Conservation (phyloP, 1,284 basidiomycete genomes). For the Puccinia sorghi region DNA sequence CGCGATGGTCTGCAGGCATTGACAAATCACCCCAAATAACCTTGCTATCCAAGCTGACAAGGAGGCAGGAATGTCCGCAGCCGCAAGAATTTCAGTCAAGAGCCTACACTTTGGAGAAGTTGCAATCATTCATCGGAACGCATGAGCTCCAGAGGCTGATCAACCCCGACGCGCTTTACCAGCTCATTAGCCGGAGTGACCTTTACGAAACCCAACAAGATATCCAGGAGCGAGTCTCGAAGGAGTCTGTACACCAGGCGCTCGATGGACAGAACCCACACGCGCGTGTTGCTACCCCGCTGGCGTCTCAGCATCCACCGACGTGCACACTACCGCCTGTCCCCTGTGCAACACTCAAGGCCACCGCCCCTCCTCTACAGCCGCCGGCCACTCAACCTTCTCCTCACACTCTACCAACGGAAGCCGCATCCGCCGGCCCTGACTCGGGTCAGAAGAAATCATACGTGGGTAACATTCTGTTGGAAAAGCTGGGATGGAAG, state of each 20-base stretch:
- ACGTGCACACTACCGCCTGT: not conserved
- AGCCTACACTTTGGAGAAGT: not conserved
- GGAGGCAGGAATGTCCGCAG: not conserved
- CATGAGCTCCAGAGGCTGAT: slow-evolving; percentile 16
- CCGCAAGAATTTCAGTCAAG: slow-evolving; percentile 13
- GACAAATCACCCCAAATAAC: not conserved
- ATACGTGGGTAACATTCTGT: slow-evolving; percentile 12
- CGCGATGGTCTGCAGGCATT: not conserved
- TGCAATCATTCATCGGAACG: slow-evolving; percentile 1
- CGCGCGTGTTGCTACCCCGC: not conserved
- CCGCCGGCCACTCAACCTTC: not conserved
- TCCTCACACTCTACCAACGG: not conserved
- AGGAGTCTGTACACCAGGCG: not conserved
- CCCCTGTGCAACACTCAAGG: slow-evolving; percentile 14
- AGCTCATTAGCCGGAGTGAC: not conserved
- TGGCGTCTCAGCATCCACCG: not conserved
- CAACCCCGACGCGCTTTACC: slow-evolving; percentile 7
- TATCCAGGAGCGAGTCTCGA: slow-evolving; percentile 16
- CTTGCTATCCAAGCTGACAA: not conserved
- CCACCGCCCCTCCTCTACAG: not conserved
- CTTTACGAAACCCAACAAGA: slow-evolving; percentile 27
- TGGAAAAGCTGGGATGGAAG: slow-evolving; percentile 21
- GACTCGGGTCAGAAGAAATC: not conserved
- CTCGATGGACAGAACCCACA: not conserved
- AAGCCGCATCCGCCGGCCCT: not conserved